Percentiles rank a stretch among this genome's conserved stretches.
Evolutionary conservation across 2,329 filamentous ascomycete species (phyloP).

Genomic region (Epichloe scottii): DNA sequence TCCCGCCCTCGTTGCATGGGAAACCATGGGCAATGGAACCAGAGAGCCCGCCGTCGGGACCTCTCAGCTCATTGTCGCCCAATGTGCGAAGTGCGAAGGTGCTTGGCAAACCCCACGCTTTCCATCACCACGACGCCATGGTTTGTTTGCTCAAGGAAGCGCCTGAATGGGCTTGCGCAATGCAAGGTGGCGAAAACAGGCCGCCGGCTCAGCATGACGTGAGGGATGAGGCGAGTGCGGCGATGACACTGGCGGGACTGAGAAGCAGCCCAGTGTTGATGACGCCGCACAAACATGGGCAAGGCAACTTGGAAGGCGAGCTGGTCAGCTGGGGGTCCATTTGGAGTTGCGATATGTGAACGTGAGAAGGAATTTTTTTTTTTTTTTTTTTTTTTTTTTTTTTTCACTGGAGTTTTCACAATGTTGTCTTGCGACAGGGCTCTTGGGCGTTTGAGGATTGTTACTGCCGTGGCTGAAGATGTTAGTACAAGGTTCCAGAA

Average conservation of each 20-base stretch:
- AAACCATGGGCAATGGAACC: slow-evolving; percentile 20
- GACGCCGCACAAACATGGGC: slow-evolving; percentile 1
- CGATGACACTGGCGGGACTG: slow-evolving; percentile 13
- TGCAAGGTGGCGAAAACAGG: not conserved
- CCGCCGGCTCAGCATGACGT: slow-evolving; percentile 1
- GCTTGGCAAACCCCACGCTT: slow-evolving; percentile 12
- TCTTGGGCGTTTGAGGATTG: not conserved
- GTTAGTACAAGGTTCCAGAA: not conserved
- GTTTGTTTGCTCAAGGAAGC: slow-evolving; percentile 11
- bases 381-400: too few relatives aligned
- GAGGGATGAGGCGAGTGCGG: slow-evolving; percentile 5
- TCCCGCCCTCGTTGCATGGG: slow-evolving; percentile 9
- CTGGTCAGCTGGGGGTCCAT: slow-evolving; percentile 11
- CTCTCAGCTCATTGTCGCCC: slow-evolving; percentile 18
- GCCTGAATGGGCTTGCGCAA: slow-evolving; percentile 7
- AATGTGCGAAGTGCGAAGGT: slow-evolving; percentile 15
- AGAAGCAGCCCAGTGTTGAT: slow-evolving; percentile 9
- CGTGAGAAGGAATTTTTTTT: too few relatives aligned
- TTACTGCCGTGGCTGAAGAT: not conserved
- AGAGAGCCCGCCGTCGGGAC: slow-evolving; percentile 14
- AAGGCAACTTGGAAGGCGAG: slow-evolving; percentile 4
- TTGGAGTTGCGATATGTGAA: slow-evolving; percentile 10
- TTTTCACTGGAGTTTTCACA: not conserved
- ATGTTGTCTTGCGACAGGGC: not conserved
- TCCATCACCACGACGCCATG: slow-evolving; percentile 13